These are phyloP conservation scores for Fusarium begoniae DNA, from an alignment of 2,329 filamentous ascomycete species.

Conservation along the genomic window DNA sequence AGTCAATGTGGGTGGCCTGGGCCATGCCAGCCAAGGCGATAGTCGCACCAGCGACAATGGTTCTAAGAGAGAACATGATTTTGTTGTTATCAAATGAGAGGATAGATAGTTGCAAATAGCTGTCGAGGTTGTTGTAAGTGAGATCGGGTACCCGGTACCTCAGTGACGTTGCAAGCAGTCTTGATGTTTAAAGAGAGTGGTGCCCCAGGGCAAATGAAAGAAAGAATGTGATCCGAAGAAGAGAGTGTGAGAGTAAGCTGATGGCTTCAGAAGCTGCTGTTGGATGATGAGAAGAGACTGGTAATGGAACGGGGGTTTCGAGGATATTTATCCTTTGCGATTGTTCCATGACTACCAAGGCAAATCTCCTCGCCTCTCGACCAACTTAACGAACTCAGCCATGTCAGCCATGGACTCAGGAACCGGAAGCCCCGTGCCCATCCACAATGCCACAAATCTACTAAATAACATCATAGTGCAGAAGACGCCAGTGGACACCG, in stretches of 20 bases:
- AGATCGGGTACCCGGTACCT: constrained; percentile 1
- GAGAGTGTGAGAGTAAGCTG: constrained; percentile 32
- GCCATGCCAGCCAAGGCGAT: constrained; percentile 50
- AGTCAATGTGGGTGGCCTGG: constrained; percentile 54
- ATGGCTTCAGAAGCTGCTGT: constrained; percentile 38
- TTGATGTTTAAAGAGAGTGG: constrained; percentile 36
- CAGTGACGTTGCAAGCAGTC: constrained; percentile 18
- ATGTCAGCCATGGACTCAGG: constrained; percentile 2
- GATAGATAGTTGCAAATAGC: constrained; percentile 20
- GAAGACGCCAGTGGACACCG: constrained; percentile 1
- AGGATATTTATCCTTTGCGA: constrained; percentile 37
- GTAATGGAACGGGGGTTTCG: neutral
- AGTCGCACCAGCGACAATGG: constrained; percentile 50
- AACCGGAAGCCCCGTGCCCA: constrained; percentile 30
- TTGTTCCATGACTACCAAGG: neutral
- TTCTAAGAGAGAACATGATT: constrained; percentile 36
- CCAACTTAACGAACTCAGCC: constrained; percentile 5
- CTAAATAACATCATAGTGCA: neutral
- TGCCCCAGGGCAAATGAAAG: constrained; percentile 18
- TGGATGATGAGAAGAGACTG: constrained; percentile 21
- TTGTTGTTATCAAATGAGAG: constrained; percentile 21
- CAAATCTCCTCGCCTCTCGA: neutral
- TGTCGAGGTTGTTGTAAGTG: constrained; percentile 9
- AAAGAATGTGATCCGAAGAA: constrained; percentile 21
- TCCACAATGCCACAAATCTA: constrained; percentile 16